These are phyloP conservation scores for Chrysochromulina parva DNA, from an alignment of 78 protist species.

Conservation along the genomic window DNA sequence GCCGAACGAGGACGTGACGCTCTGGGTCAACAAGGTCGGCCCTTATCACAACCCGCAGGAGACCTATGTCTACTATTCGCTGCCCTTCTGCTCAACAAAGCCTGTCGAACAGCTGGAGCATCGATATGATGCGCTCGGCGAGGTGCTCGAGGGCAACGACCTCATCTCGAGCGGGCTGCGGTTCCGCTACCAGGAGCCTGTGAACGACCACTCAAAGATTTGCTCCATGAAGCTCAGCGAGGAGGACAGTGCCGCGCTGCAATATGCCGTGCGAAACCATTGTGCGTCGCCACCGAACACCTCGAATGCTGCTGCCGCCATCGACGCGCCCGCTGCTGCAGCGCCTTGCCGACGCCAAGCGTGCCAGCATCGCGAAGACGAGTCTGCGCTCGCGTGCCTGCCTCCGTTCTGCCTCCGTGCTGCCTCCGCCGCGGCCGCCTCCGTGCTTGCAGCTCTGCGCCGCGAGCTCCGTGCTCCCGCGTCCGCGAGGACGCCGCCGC, in stretches of 20 bases:
- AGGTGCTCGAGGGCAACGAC: conserved; percentile 79
- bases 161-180: conserved; percentile 52
- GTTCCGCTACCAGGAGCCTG: conserved; percentile 21
- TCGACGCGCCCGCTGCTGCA: neutral
- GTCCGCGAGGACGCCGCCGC: too few relatives aligned
- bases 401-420: too few relatives aligned
- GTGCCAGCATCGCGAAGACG: too few relatives aligned
- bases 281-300: neutral
- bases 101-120: neutral
- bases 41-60: conserved; percentile 89
- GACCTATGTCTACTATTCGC: conserved; percentile 74
- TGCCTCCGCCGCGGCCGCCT: too few relatives aligned
- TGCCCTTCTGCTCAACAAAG: neutral
- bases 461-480: too few relatives aligned
- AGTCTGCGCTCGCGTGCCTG: too few relatives aligned
- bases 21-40: conserved; percentile 82
- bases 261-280: neutral
- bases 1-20: conserved; percentile 47
- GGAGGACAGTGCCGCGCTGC: neutral
- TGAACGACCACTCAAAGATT: neutral
- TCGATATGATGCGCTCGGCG: conserved; percentile 65
- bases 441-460: too few relatives aligned
- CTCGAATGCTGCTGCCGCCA: too few relatives aligned
- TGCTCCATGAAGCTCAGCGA: neutral
- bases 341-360: too few relatives aligned